These are phyloP conservation scores for Stevia rebaudiana DNA, from an alignment of 140 eudicot species.

Conservation along the genomic window DNA sequence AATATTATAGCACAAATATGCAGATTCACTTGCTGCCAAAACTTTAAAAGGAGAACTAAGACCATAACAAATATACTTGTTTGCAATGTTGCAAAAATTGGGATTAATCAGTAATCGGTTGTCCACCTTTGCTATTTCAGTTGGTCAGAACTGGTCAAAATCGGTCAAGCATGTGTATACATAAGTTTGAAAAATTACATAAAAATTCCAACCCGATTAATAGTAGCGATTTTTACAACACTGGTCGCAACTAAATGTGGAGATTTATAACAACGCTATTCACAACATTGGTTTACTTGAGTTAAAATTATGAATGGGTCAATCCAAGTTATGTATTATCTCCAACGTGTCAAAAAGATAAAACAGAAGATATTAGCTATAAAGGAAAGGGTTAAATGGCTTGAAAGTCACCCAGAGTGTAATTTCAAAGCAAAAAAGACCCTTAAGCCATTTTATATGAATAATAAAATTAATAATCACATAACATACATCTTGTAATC, in stretches of 20 bases:
- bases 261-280: not conserved
- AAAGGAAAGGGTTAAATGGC: not conserved
- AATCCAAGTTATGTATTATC: not conserved
- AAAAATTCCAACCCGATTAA: too few relatives aligned
- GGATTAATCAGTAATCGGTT: too few relatives aligned
- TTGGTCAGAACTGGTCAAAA: too few relatives aligned
- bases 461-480: not conserved
- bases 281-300: not conserved
- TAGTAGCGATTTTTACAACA: too few relatives aligned
- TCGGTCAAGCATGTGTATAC: too few relatives aligned
- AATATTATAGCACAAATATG: slow-evolving; percentile 7
- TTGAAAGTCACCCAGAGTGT: not conserved
- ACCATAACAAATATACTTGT: not conserved
- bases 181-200: too few relatives aligned
- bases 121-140: too few relatives aligned
- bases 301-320: not conserved
- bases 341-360: not conserved
- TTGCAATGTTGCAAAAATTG: too few relatives aligned
- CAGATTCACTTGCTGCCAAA: slow-evolving; percentile 3
- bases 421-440: not conserved
- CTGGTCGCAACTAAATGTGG: not conserved
- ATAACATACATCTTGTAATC: not conserved
- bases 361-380: not conserved
- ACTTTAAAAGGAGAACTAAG: not conserved
- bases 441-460: not conserved